A percentile compares a stretch with the other conserved stretches of the same genome.
Conservation (phyloP, 2,329 filamentous ascomycete genomes). For the Stromatinia cepivora region DNA sequence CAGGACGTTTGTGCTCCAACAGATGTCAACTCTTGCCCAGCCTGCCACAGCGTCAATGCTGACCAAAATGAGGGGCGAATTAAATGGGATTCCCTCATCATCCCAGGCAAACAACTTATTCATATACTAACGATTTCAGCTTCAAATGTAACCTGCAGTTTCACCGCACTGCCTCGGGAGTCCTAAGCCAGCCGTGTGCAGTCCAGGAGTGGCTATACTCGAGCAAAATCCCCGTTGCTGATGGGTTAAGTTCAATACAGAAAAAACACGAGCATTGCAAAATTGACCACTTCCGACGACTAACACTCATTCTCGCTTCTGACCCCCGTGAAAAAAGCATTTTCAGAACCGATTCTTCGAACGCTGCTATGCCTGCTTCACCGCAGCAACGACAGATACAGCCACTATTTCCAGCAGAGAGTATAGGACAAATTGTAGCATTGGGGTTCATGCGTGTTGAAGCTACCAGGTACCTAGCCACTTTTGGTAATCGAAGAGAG, state of each 20-base stretch:
- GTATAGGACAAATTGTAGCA: neutral
- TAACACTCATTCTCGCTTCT: neutral
- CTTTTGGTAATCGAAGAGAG: neutral
- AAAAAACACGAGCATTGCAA: neutral
- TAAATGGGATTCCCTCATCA: neutral
- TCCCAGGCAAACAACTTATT: neutral
- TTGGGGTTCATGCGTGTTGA: neutral
- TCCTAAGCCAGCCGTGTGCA: neutral
- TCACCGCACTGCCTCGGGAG: neutral
- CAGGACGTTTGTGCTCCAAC: neutral
- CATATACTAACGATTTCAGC: neutral
- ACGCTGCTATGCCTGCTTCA: neutral
- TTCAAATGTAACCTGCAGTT: neutral
- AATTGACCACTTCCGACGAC: neutral
- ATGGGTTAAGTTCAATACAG: neutral
- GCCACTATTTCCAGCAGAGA: neutral
- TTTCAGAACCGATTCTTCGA: neutral
- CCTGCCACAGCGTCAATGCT: neutral
- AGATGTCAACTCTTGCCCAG: neutral
- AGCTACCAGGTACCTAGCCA: neutral
- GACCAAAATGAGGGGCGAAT: neutral
- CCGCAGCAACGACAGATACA: neutral
- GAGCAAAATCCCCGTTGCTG: neutral
- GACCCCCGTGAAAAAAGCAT: neutral
- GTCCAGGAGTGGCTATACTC: neutral